These are phyloP conservation scores for Amauroascus niger DNA, from an alignment of 2,329 filamentous ascomycete species.

Conservation along the genomic window DNA sequence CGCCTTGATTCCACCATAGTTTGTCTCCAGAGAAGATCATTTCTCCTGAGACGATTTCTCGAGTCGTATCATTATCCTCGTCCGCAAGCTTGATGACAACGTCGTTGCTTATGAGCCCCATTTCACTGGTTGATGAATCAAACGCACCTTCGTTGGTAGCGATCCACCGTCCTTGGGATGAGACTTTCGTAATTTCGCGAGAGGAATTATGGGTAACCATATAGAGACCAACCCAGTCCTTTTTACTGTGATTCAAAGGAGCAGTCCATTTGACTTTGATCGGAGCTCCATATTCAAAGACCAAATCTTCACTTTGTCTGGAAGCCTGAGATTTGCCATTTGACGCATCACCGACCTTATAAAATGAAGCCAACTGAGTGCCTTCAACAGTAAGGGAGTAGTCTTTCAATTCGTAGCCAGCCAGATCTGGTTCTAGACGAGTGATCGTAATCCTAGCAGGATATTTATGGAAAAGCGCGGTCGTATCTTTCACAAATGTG, in stretches of 20 bases:
- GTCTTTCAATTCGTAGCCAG: slow-evolving; percentile 66
- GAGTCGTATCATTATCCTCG: slow-evolving; percentile 40
- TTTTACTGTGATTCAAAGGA: slow-evolving; percentile 73
- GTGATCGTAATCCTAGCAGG: slow-evolving; percentile 78
- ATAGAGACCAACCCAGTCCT: slow-evolving; percentile 94
- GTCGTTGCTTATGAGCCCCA: slow-evolving; percentile 64
- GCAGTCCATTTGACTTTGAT: slow-evolving; percentile 87
- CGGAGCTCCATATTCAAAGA: slow-evolving; percentile 81
- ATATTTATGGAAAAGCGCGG: slow-evolving; percentile 78
- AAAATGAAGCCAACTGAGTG: slow-evolving; percentile 46
- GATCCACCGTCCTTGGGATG: slow-evolving; percentile 81
- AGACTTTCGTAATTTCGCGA: slow-evolving; percentile 70
- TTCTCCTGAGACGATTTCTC: slow-evolving; percentile 63
- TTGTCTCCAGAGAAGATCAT: slow-evolving; percentile 86
- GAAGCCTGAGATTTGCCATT: slow-evolving; percentile 52
- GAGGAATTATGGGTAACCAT: slow-evolving; percentile 90
- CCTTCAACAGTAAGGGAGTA: slow-evolving; percentile 71
- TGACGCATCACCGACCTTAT: slow-evolving; percentile 56
- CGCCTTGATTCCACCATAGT: slow-evolving; percentile 92
- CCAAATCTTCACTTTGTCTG: slow-evolving; percentile 57
- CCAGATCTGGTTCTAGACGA: slow-evolving; percentile 66
- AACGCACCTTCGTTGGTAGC: slow-evolving; percentile 68
- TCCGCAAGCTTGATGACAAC: slow-evolving; percentile 42
- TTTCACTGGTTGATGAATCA: slow-evolving; percentile 63
- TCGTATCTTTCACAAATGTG: slow-evolving; percentile 78